phyloP scores from a whole-genome alignment of 495 filamentous ascomycete genomes.

The Bacidia rubella region DNA sequence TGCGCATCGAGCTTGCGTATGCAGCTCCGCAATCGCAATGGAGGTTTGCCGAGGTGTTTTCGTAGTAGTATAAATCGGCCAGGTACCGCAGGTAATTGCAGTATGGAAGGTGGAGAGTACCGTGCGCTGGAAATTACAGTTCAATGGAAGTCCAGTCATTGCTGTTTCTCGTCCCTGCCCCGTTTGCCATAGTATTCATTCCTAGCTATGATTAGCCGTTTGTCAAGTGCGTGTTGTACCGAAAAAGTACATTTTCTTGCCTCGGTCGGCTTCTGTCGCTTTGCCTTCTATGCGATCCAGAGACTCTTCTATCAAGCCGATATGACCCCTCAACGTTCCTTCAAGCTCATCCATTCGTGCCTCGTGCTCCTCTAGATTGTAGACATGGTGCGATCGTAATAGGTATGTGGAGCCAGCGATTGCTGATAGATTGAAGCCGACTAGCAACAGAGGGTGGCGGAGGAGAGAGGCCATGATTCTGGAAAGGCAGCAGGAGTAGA shows the following conservation, averaged over 20 bases:
- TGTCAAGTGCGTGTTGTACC: too few species aligned
- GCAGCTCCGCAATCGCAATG: too few species aligned
- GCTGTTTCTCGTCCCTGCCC: constrained; percentile 15
- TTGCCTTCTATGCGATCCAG: constrained; percentile 27
- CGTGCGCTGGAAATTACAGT: too few species aligned
- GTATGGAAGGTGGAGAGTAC: too few species aligned
- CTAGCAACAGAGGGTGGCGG: constrained; percentile 18
- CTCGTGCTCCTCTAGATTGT: constrained; percentile 33
- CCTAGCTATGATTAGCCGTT: constrained; percentile 5
- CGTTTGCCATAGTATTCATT: constrained; percentile 20
- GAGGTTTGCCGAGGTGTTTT: neutral
- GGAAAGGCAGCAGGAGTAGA: neutral
- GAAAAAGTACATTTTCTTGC: constrained; percentile 17
- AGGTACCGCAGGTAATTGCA: too few species aligned
- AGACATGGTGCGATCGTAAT: constrained; percentile 25
- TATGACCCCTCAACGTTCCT: constrained; percentile 33
- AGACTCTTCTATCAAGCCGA: constrained; percentile 32
- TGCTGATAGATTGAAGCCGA: constrained; percentile 23
- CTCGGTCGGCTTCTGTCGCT: constrained; percentile 17
- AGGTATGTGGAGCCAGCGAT: constrained; percentile 23
- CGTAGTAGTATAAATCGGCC: too few species aligned
- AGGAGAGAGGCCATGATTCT: constrained; percentile 21
- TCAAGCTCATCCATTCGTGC: constrained; percentile 34
- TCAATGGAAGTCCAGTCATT: constrained; percentile 1
- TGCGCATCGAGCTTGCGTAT: too few species aligned